Base-by-base conservation (phyloP, 257 asterid species). In the Echium plantagineum region DNA sequence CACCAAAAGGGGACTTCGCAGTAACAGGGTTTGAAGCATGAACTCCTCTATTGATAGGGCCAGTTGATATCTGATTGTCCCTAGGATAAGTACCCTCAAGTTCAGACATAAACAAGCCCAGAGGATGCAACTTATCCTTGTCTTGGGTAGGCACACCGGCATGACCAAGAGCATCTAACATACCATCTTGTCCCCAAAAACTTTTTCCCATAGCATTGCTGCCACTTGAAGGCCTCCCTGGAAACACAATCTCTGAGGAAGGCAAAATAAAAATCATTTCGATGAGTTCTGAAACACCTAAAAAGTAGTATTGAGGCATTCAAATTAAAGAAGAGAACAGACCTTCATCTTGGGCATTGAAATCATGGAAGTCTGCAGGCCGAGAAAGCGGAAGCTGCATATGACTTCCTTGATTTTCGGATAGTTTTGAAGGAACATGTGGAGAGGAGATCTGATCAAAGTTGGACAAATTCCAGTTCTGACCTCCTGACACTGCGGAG, bases 101-200 rank as follows among this genome's bases (percentile, higher is more conserved):
- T 79, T 90, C 98, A 57, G 98, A 90, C 98, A 95, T 87, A 52
- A 82, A 65, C 75, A 90, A 67, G 61, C 91, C 86, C 67, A 87
- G 76, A 52, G 95, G 94, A 66, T 87, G 89, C 82, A 79, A 57
- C 73, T 74, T 81, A 64, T 64, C 73, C 48, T 80, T 85, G 42
- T 73, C 75, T 63, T 80, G 81, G 68, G 52, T 76, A 51, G 76
- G 52, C 63, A 75, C 15, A 17, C 81, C 77, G 63, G 77, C 49
- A 13, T 62, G 81, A 66, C 61, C 75, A 48, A 77, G 42, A 31
- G 68, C 72, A 69, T 63, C 78, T 65, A 67, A 58, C 46, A 84
- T 61, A 62, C 80, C 90, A 65, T 61, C 72, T 58, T 66, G 64
- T 26, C 63, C 79, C 66, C 75, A 72, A n/a, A 77, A 65, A 19